phyloP scores from a whole-genome alignment of 768 basidiomycete species.

The Mycena latifolia region DNA sequence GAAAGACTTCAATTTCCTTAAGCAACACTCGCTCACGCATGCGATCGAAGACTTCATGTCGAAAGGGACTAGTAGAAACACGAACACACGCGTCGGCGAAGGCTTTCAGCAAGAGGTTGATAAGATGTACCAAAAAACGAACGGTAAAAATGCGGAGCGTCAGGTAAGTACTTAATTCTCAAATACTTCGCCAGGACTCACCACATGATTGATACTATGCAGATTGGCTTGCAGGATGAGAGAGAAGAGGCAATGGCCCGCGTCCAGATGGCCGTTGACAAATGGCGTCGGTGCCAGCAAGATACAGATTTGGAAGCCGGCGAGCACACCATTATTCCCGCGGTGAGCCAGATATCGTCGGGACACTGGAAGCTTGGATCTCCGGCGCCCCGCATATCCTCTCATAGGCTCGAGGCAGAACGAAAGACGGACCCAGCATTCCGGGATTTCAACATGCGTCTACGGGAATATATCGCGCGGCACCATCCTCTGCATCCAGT shows the following conservation, averaged over 20 bases:
- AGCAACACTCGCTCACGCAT: conserved; percentile 26
- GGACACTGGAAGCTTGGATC: neutral
- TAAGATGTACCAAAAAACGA: conserved; percentile 14
- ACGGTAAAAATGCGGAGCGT: conserved; percentile 27
- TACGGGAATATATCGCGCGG: too few relatives aligned
- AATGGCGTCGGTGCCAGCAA: neutral
- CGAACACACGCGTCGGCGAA: conserved; percentile 30
- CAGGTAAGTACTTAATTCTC: conserved; percentile 5
- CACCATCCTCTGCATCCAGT: too few relatives aligned
- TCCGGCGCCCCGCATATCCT: neutral
- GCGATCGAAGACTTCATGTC: neutral
- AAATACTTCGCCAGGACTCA: neutral
- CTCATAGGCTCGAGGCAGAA: neutral
- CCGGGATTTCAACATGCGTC: too few relatives aligned
- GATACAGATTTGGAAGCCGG: neutral
- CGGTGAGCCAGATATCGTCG: neutral
- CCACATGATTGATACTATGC: neutral
- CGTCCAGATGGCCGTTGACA: conserved; percentile 7
- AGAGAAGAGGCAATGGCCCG: conserved; percentile 9
- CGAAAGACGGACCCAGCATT: neutral
- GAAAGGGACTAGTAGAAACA: conserved; percentile 26
- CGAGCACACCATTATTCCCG: neutral
- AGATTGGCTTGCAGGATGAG: neutral
- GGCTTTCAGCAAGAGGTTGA: conserved; percentile 27
- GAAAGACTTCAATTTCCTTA: conserved; percentile 11